These are phyloP conservation scores for Sugiyamaella xylanicola DNA, from an alignment of 1,139 yeast genomes.

Conservation along the genomic window DNA sequence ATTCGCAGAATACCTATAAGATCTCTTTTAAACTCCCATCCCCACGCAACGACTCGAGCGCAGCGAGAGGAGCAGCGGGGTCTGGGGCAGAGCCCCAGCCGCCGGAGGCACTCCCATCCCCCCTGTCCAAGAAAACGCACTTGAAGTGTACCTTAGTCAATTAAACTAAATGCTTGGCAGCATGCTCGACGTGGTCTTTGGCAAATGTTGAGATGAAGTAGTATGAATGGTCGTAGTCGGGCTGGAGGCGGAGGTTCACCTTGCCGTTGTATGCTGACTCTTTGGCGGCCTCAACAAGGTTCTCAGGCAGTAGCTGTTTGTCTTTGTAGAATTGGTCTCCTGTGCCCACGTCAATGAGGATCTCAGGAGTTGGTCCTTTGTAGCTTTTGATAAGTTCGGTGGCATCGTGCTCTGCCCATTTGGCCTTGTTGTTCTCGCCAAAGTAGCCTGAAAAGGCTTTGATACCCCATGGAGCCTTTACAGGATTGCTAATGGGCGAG, in stretches of 20 bases:
- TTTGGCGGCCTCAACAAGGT: constrained; percentile 64
- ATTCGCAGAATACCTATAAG: no score
- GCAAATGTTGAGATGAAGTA: constrained; percentile 81
- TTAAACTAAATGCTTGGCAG: constrained; percentile 63
- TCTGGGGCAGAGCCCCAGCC: neutral
- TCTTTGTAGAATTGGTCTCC: constrained; percentile 68
- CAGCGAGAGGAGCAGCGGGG: neutral
- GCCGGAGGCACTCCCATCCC: neutral
- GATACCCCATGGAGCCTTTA: constrained; percentile 78
- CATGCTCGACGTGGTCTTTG: constrained; percentile 82
- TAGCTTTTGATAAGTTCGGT: constrained; percentile 64
- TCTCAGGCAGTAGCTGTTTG: constrained; percentile 79
- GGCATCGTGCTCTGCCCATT: constrained; percentile 83
- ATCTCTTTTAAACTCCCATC: no score
- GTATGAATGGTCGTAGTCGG: constrained; percentile 90
- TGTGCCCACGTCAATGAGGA: constrained; percentile 82
- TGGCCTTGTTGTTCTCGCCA: constrained; percentile 53
- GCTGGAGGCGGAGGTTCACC: constrained; percentile 63
- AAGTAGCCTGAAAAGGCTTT: constrained; percentile 81
- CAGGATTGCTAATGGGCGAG: constrained; percentile 86
- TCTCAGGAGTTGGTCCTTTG: constrained; percentile 56
- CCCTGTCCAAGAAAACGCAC: constrained; percentile 1
- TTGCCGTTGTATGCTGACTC: constrained; percentile 61
- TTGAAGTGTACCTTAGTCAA: neutral
- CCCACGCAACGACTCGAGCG: neutral